Percentiles rank a stretch among this genome's conserved stretches.
phyloP scores from a whole-genome alignment of 345 rosid species.

The Pistacia vera region DNA sequence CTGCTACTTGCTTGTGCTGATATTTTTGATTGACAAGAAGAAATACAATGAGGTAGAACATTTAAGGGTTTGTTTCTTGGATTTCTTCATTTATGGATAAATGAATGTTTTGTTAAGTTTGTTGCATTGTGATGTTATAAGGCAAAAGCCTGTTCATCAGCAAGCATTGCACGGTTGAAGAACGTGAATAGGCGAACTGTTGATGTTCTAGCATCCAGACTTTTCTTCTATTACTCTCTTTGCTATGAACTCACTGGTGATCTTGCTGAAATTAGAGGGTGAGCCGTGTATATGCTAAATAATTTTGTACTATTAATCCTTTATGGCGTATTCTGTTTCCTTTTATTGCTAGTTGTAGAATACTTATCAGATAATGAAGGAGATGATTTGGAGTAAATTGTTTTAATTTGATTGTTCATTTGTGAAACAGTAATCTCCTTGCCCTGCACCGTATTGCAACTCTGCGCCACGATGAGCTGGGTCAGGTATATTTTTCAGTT shows the following conservation, averaged over 20 bases:
- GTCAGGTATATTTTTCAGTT: constrained; percentile 42
- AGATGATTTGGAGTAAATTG: neutral
- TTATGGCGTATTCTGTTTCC: neutral
- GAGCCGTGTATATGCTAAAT: constrained; percentile 2
- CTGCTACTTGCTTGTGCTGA: constrained; percentile 50
- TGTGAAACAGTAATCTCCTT: constrained; percentile 48
- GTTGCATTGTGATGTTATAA: constrained; percentile 17
- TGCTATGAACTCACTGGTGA: constrained; percentile 60
- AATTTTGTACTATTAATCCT: neutral
- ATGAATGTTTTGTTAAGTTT: neutral
- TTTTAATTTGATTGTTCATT: constrained; percentile 18
- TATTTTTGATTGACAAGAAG: constrained; percentile 62
- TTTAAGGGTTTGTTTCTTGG: neutral
- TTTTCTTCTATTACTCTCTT: constrained; percentile 58
- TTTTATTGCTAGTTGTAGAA: neutral
- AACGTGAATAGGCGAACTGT: constrained; percentile 58
- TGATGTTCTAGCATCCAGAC: constrained; percentile 57
- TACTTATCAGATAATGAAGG: neutral
- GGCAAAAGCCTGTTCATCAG: constrained; percentile 63
- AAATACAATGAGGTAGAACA: constrained; percentile 46
- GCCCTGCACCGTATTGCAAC: constrained; percentile 60
- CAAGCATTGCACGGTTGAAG: constrained; percentile 48
- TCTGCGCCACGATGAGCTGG: constrained; percentile 64
- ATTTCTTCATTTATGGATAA: neutral
- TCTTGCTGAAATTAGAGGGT: constrained; percentile 66